phyloP scores from a whole-genome alignment of 306 rosid species.

The Sesbania bispinosa region DNA sequence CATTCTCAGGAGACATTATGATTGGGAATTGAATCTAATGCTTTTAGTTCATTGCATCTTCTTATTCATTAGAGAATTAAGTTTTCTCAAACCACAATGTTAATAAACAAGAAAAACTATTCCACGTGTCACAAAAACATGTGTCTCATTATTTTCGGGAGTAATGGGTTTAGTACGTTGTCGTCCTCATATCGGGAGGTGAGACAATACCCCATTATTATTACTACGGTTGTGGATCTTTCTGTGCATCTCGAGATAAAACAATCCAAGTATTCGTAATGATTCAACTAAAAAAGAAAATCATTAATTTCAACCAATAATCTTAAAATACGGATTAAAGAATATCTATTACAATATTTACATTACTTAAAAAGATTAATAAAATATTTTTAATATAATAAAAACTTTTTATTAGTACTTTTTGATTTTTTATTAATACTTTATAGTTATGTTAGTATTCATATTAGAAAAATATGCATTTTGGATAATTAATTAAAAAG shows the following conservation, averaged over 20 bases:
- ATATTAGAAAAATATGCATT: too few species aligned
- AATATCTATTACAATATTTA: too few species aligned
- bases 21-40: constrained; percentile 40
- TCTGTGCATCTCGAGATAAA: constrained; percentile 9
- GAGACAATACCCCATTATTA: neutral
- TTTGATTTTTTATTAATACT: too few species aligned
- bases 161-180: constrained; percentile 14
- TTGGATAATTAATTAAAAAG: too few species aligned
- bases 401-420: too few species aligned
- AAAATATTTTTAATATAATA: too few species aligned
- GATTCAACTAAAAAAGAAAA: neutral
- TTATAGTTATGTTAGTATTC: too few species aligned
- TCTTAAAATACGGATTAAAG: too few species aligned
- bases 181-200: neutral
- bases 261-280: neutral
- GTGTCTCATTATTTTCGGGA: neutral
- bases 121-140: constrained; percentile 23
- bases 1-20: constrained; percentile 26
- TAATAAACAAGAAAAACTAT: neutral
- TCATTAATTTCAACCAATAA: too few species aligned
- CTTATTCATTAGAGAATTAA: too few species aligned
- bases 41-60: constrained; percentile 37
- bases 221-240: neutral
- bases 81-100: neutral
- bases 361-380: too few species aligned